Evolutionary conservation across 1,284 basidiomycete genomes (phyloP).

Genomic region (Leccinum fuscescens): DNA sequence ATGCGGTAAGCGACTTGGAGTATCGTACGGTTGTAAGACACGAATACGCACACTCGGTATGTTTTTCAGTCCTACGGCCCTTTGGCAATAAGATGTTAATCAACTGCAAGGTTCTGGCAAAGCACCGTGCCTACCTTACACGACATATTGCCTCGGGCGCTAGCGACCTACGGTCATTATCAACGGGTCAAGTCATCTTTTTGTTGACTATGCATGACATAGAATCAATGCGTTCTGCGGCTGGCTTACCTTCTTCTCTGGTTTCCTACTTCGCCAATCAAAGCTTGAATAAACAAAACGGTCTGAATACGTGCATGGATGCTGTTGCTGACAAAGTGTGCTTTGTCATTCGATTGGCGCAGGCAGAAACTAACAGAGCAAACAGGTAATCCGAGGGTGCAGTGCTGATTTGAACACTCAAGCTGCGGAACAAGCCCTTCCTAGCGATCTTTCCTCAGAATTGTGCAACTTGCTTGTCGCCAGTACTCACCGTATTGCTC

Average conservation of each 20-base stretch:
- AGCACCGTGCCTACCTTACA: slow-evolving; percentile 64
- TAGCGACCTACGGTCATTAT: slow-evolving; percentile 74
- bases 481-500: slow-evolving; percentile 81
- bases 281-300: slow-evolving; percentile 72
- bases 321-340: slow-evolving; percentile 82
- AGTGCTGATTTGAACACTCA: slow-evolving; percentile 68
- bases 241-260: slow-evolving; percentile 80
- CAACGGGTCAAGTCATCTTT: slow-evolving; percentile 85
- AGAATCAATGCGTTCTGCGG: slow-evolving; percentile 83
- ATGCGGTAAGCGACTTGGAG: slow-evolving; percentile 88
- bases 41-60: slow-evolving; percentile 78
- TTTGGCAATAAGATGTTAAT: slow-evolving; percentile 1
- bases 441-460: slow-evolving; percentile 71
- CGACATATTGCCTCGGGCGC: slow-evolving; percentile 70
- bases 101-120: slow-evolving; percentile 55
- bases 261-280: slow-evolving; percentile 90
- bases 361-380: slow-evolving; percentile 11
- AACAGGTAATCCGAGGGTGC: slow-evolving; percentile 72
- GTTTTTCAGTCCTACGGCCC: background rate
- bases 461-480: slow-evolving; percentile 75
- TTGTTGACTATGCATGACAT: slow-evolving; percentile 86
- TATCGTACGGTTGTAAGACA: slow-evolving; percentile 92
- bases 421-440: slow-evolving; percentile 79
- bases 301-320: slow-evolving; percentile 76
- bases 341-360: slow-evolving; percentile 2